Conservation (phyloP, 768 basidiomycete species). For the Melanogaster broomeanus region DNA sequence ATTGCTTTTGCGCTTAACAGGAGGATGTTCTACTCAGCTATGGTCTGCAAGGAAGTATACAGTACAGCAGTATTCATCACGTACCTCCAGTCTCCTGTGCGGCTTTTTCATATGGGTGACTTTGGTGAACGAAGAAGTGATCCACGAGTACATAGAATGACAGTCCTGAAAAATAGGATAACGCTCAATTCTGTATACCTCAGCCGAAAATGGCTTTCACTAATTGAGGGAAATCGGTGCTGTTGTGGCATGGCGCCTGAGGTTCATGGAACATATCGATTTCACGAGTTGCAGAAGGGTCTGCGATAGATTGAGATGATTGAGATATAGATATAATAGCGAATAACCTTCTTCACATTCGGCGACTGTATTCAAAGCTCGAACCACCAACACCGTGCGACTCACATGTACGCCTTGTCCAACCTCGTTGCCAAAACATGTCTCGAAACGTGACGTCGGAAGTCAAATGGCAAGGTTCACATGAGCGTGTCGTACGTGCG, state of each 20-base stretch:
- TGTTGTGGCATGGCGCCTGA: conserved; percentile 81
- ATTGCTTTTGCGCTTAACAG: conserved; percentile 65
- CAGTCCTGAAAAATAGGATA: conserved; percentile 86
- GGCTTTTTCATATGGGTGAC: conserved; percentile 77
- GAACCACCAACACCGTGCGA: conserved; percentile 72
- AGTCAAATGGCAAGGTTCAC: conserved; percentile 86
- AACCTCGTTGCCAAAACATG: conserved; percentile 34
- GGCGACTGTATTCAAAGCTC: conserved; percentile 90
- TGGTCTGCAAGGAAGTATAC: background rate
- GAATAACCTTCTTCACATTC: conserved; percentile 58
- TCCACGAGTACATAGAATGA: conserved; percentile 83
- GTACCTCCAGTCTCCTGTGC: conserved; percentile 71
- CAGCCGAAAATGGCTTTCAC: conserved; percentile 59
- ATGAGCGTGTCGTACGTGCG: conserved; percentile 85
- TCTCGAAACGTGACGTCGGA: conserved; percentile 58
- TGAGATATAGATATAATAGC: background rate
- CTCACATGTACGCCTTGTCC: conserved; percentile 54
- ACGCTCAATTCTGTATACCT: conserved; percentile 71
- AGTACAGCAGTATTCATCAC: background rate
- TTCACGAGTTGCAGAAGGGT: conserved; percentile 58
- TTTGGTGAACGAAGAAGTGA: conserved; percentile 89
- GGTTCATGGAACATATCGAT: conserved; percentile 77
- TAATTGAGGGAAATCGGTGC: conserved; percentile 75
- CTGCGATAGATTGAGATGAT: conserved; percentile 29
- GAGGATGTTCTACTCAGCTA: background rate